Percentiles rank a stretch among this genome's conserved stretches.
These are phyloP conservation scores for Magnusiomyces suaveolens DNA, from an alignment of 1,139 yeast species.

Conservation along the genomic window DNA sequence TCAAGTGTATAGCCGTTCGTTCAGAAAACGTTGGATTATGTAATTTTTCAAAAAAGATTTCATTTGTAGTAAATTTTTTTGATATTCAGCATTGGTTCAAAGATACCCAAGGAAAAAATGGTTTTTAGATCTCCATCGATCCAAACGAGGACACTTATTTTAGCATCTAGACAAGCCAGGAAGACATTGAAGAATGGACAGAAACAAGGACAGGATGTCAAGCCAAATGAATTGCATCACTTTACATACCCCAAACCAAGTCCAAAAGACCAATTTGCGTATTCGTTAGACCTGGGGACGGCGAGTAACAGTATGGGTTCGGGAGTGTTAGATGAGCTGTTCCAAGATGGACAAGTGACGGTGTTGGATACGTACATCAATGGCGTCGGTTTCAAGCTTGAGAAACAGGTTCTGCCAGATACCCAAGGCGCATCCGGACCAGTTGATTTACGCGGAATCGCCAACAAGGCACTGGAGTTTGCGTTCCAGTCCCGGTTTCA, in stretches of 20 bases:
- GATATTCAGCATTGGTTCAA: too few relatives aligned
- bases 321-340: constrained; percentile 10
- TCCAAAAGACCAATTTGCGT: neutral
- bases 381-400: neutral
- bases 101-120: too few relatives aligned
- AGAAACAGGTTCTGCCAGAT: neutral
- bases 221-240: neutral
- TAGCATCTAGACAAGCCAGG: neutral
- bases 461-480: constrained; percentile 18
- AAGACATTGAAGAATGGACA: too few relatives aligned
- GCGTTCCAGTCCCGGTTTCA: constrained; percentile 17
- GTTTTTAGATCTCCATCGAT: neutral
- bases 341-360: constrained; percentile 10
- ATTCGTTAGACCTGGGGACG: neutral
- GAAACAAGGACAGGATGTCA: neutral
- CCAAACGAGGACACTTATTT: neutral
- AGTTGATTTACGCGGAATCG: constrained; percentile 23
- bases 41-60: too few relatives aligned
- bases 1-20: too few relatives aligned
- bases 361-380: constrained; percentile 14
- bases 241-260: neutral
- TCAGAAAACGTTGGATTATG: too few relatives aligned
- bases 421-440: constrained; percentile 18
- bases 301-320: neutral
- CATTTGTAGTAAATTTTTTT: too few relatives aligned